These are phyloP conservation scores for Leccinum ochraceum DNA, from an alignment of 768 basidiomycete genomes.

Conservation along the genomic window DNA sequence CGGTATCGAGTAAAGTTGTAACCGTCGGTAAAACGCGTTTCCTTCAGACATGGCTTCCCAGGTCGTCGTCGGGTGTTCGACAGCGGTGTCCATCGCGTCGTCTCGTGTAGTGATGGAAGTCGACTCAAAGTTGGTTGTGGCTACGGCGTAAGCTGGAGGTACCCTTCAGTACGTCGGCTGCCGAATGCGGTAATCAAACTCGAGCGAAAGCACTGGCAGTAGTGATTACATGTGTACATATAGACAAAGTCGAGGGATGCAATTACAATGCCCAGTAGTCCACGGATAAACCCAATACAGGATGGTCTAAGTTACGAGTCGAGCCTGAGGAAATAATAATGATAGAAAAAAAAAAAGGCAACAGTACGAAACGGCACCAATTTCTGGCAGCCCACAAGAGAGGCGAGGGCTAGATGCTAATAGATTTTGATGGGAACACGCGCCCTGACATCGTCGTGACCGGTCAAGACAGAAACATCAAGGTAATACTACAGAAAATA, in stretches of 20 bases:
- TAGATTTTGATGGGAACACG: constrained; percentile 61
- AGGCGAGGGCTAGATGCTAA: constrained; percentile 27
- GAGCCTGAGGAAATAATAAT: constrained; percentile 1
- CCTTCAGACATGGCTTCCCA: constrained; percentile 94
- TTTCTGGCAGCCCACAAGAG: not conserved
- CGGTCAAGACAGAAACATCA: constrained; percentile 66
- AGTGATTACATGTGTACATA: not conserved
- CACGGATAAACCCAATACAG: not conserved
- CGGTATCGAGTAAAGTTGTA: constrained; percentile 80
- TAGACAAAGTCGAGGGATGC: constrained; percentile 1
- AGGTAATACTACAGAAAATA: constrained; percentile 59
- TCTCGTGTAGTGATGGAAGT: not conserved
- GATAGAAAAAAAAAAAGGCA: not conserved
- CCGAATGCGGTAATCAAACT: constrained; percentile 5
- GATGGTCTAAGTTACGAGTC: constrained; percentile 5
- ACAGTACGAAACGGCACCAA: not conserved
- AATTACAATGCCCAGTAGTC: constrained; percentile 8
- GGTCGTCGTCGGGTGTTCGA: constrained; percentile 73
- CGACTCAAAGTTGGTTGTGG: not conserved
- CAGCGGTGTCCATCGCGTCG: constrained; percentile 37
- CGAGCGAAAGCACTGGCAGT: too few relatives aligned
- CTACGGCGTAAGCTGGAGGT: not conserved
- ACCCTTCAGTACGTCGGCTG: not conserved
- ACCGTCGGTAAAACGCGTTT: constrained; percentile 82
- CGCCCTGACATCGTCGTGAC: constrained; percentile 61